phyloP scores from a whole-genome alignment of 352 stramenopile genomes.

The Phytophthora pistaciae region DNA sequence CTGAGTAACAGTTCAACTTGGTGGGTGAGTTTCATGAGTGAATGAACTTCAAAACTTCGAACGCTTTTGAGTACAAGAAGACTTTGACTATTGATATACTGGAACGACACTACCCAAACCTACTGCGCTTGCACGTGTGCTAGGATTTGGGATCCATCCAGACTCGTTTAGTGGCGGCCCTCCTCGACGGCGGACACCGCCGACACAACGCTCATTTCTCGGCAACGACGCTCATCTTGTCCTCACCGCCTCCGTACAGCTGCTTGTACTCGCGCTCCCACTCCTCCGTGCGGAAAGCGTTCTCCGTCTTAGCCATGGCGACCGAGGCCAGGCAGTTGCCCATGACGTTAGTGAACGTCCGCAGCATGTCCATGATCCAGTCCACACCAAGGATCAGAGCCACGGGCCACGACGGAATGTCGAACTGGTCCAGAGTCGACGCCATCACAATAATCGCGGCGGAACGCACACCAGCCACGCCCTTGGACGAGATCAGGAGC shows the following conservation, averaged over 20 bases:
- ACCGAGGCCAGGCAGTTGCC: constrained; percentile 64
- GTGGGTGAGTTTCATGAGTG: background rate
- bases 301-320: constrained; percentile 74
- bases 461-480: constrained; percentile 60
- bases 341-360: constrained; percentile 64
- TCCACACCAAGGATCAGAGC: constrained; percentile 63
- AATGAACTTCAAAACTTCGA: background rate
- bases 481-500: constrained; percentile 69
- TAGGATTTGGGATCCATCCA: background rate
- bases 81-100: constrained; percentile 1
- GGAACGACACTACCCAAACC: background rate
- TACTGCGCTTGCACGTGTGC: background rate
- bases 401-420: constrained; percentile 66
- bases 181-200: constrained; percentile 30
- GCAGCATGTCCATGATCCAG: constrained; percentile 72
- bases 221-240: constrained; percentile 31
- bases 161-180: background rate
- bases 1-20: background rate
- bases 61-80: background rate
- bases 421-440: constrained; percentile 60
- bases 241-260: constrained; percentile 3
- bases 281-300: constrained; percentile 62
- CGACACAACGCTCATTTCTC: constrained; percentile 36
- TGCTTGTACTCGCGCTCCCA: constrained; percentile 40
- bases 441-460: constrained; percentile 57